Evolutionary conservation across 371 early-diverging fungal genomes (phyloP), one percentile per base, ranked within the genome.

Genomic region (Actinomucor elegans): DNA sequence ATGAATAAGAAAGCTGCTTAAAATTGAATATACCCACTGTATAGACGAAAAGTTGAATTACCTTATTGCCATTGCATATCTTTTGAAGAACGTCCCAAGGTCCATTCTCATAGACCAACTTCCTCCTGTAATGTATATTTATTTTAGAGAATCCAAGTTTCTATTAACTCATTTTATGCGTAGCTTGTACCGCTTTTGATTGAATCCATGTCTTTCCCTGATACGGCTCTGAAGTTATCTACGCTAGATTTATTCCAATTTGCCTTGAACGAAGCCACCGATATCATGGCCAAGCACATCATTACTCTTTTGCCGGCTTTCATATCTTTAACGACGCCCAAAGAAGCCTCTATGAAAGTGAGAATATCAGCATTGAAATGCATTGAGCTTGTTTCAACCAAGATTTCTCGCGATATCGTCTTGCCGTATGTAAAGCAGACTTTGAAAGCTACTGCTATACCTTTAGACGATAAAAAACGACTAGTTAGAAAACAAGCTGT

Each of bases 391-490:
- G 60, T 93, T n/a, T 81, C 93, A 1, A 64, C 68, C 20, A 63
- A 79, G 11, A 58, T 91, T 27, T 63, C 80, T 5, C 84, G 74
- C 48, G 67, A 84, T 5, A 72, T 75, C 0, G 59, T 92, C 11
- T 66, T 73, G 15, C 84, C 92, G 0, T 76, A 81, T 48, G 85
- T 84, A 56, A 56, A 59, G 8, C 62, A 60, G 14, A 85, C 94
- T 1, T 52, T 91, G 9, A 66, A 75, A 21, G 84, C 83, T 14
- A 68, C 94, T 27, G 73, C 70, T 4, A 52, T 51, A 18, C 73
- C 83, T 0, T 55, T 94, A 49, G 96, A 95, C 62, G 97, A 97
- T 57, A 85, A 68, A 17, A 95, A 95, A 71, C 81, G 95, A 24
- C 43, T 86, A 14, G 96, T 97, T 12, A 70, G 97, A 57, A 79